A percentile compares a stretch with the other conserved stretches of the same genome.
These are phyloP conservation scores for Waltergamsia citrina DNA, from an alignment of 2,329 filamentous ascomycete genomes.

Conservation along the genomic window DNA sequence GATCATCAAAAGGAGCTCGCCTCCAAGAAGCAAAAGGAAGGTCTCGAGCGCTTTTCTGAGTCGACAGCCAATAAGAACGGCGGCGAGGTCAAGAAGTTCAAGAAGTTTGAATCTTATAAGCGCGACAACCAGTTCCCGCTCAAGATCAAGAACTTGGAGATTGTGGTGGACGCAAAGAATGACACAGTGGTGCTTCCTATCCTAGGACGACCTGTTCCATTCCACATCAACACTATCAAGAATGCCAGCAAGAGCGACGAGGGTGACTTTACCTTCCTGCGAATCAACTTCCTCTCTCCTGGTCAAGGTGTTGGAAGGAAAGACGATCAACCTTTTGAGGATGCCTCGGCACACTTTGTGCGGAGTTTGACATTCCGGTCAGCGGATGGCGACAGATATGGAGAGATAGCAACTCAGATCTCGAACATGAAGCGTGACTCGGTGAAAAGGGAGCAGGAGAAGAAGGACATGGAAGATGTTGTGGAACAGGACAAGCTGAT, in stretches of 20 bases:
- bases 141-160: slow-evolving; percentile 74
- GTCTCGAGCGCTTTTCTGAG: slow-evolving; percentile 76
- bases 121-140: slow-evolving; percentile 86
- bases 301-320: slow-evolving; percentile 95
- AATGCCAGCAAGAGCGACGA: slow-evolving; percentile 98
- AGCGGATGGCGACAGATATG: slow-evolving; percentile 77
- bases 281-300: slow-evolving; percentile 95
- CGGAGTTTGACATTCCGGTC: slow-evolving; percentile 93
- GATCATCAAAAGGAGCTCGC: slow-evolving; percentile 89
- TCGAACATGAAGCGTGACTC: slow-evolving; percentile 93
- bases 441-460: slow-evolving; percentile 89
- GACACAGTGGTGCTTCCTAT: slow-evolving; percentile 87
- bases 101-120: slow-evolving; percentile 98
- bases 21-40: slow-evolving; percentile 80
- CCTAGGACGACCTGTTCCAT: slow-evolving; percentile 94
- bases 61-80: slow-evolving; percentile 79
- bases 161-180: slow-evolving; percentile 86
- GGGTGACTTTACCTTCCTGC: slow-evolving; percentile 83
- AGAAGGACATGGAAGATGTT: slow-evolving; percentile 99
- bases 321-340: slow-evolving; percentile 96
- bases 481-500: slow-evolving; percentile 97
- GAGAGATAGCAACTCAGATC: slow-evolving; percentile 86
- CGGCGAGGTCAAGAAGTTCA: slow-evolving; percentile 94
- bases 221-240: slow-evolving; percentile 97
- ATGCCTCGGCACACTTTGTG: slow-evolving; percentile 90